These are phyloP conservation scores for Kodamaea sagamina DNA, from an alignment of 805 yeast genomes.

Conservation along the genomic window DNA sequence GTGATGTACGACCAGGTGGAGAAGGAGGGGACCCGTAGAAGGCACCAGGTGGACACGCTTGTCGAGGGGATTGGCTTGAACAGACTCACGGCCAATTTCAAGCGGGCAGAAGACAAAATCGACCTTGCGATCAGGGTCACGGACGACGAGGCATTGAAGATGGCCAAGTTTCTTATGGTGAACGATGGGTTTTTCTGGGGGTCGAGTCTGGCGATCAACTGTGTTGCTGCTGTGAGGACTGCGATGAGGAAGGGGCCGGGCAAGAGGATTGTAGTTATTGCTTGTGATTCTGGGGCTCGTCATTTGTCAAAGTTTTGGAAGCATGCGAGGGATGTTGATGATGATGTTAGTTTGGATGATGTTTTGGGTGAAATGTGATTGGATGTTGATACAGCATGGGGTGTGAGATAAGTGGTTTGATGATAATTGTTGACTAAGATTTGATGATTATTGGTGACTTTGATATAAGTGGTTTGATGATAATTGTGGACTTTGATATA, in stretches of 20 bases:
- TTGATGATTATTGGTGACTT: too few species aligned
- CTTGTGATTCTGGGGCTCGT: conserved; percentile 91
- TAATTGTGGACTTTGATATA: too few species aligned
- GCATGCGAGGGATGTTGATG: conserved; percentile 48
- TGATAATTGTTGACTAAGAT: too few species aligned
- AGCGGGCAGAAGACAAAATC: conserved; percentile 64
- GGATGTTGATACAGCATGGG: too few species aligned
- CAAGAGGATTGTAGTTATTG: conserved; percentile 73
- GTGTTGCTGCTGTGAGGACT: conserved; percentile 78
- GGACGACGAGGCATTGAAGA: conserved; percentile 77
- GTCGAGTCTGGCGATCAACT: conserved; percentile 89
- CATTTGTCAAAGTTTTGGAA: conserved; percentile 95
- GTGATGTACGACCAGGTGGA: conserved; percentile 92
- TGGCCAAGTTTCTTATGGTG: conserved; percentile 82
- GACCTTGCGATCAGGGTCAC: conserved; percentile 80
- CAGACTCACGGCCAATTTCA: conserved; percentile 79
- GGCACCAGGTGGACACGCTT: conserved; percentile 95
- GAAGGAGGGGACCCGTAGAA: conserved; percentile 86
- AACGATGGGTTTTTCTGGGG: conserved; percentile 92
- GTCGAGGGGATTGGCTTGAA: conserved; percentile 94
- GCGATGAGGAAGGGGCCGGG: conserved; percentile 53
- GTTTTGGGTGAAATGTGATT: too few species aligned
- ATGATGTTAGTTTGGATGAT: conserved; percentile 39
- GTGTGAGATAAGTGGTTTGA: too few species aligned
- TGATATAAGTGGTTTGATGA: too few species aligned